phyloP scores from a whole-genome alignment of 164 flowering plant genomes.

The Vitis riparia region DNA sequence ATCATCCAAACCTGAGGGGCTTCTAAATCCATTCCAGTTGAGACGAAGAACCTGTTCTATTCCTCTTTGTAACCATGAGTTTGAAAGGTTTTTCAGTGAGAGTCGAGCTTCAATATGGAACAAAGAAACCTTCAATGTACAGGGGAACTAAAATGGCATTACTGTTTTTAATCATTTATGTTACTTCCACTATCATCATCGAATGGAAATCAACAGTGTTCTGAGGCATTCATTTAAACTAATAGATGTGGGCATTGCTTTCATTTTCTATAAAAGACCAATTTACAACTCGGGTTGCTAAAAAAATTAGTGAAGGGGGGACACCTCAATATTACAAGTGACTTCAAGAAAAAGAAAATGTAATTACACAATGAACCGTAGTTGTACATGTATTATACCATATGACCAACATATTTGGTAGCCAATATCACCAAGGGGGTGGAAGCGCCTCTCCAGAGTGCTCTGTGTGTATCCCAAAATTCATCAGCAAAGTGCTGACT shows the following conservation, averaged over 20 bases:
- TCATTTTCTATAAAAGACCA: too few species aligned
- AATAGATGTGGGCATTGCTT: too few species aligned
- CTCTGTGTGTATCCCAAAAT: too few species aligned
- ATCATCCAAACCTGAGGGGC: constrained; percentile 74
- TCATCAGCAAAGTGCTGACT: too few species aligned
- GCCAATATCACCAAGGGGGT: background rate
- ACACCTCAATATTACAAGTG: background rate
- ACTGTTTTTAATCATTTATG: background rate
- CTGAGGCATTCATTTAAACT: background rate
- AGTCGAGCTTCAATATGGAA: constrained; percentile 23
- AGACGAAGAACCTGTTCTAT: constrained; percentile 4
- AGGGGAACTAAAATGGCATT: constrained; percentile 26
- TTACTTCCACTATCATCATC: background rate
- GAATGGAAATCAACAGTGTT: background rate
- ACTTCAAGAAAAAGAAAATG: background rate
- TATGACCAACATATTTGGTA: constrained; percentile 4
- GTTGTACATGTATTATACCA: constrained; percentile 1
- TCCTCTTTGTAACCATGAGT: constrained; percentile 19
- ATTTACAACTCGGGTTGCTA: too few species aligned
- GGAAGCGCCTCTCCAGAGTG: background rate
- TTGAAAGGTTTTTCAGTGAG: constrained; percentile 12
- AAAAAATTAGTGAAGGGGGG: too few species aligned
- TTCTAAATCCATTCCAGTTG: constrained; percentile 11
- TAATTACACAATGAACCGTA: background rate
- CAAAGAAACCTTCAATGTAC: constrained; percentile 33